Conservation (phyloP, 495 filamentous ascomycete species). For the Hypoxylon intermedium region DNA sequence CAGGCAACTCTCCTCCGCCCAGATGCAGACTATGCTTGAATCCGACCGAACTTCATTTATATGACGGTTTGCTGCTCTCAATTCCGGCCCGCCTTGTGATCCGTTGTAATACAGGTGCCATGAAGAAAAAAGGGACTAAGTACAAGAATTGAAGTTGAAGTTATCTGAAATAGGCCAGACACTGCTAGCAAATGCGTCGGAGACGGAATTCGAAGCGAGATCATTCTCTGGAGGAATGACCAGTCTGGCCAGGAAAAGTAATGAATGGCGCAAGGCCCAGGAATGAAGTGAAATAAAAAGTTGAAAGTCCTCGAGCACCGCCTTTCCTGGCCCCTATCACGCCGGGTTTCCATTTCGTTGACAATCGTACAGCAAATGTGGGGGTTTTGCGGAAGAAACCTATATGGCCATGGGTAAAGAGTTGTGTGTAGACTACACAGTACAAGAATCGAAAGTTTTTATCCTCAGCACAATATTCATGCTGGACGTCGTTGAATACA, state of each 20-base stretch:
- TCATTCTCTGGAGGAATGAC: constrained; percentile 13
- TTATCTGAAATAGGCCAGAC: constrained; percentile 28
- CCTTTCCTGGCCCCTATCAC: constrained; percentile 26
- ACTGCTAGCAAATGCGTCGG: constrained; percentile 7
- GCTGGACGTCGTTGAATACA: too few relatives aligned
- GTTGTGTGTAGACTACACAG: constrained; percentile 38
- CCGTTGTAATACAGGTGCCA: constrained; percentile 8
- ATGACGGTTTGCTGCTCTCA: neutral
- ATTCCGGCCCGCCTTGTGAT: constrained; percentile 2
- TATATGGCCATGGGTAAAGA: constrained; percentile 14
- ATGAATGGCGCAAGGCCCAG: constrained; percentile 27
- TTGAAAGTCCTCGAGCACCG: constrained; percentile 26
- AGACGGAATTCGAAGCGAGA: constrained; percentile 3
- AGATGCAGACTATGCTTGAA: too few relatives aligned
- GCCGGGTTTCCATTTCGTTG: constrained; percentile 29
- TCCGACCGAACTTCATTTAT: neutral
- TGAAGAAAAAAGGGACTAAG: constrained; percentile 18
- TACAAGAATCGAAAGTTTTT: constrained; percentile 43
- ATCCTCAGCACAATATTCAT: constrained; percentile 4
- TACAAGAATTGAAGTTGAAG: constrained; percentile 35
- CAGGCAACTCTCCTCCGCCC: too few relatives aligned
- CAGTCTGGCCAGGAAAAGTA: constrained; percentile 24
- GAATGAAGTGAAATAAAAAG: constrained; percentile 39
- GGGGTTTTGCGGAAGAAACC: constrained; percentile 18
- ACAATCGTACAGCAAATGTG: constrained; percentile 30